A percentile compares a stretch with the other conserved stretches of the same genome.
Evolutionary conservation across 352 stramenopile genomes (phyloP).

Genomic region (Phytopythium vexans): DNA sequence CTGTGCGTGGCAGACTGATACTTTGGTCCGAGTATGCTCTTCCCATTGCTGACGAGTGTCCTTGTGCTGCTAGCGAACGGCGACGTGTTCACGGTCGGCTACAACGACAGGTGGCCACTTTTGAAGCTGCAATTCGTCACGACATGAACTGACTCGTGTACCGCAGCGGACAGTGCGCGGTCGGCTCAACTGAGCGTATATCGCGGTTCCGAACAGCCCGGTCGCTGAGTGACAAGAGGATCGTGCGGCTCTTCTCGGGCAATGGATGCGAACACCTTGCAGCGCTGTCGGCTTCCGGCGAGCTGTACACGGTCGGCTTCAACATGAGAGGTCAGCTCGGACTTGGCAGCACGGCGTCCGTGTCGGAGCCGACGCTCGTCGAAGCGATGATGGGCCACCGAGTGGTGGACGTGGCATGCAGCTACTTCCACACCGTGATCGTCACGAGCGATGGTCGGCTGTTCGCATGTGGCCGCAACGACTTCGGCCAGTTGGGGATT

Average conservation of each 20-base stretch:
- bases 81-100: constrained; percentile 86
- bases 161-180: constrained; percentile 87
- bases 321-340: constrained; percentile 91
- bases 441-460: constrained; percentile 75
- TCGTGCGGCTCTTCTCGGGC: constrained; percentile 78
- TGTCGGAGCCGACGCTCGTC: constrained; percentile 52
- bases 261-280: constrained; percentile 93
- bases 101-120: constrained; percentile 85
- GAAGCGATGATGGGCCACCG: constrained; percentile 34
- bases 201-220: constrained; percentile 38
- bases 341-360: constrained; percentile 64
- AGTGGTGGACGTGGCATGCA: constrained; percentile 85
- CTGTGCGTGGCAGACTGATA: constrained; percentile 26
- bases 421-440: constrained; percentile 92
- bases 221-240: constrained; percentile 54
- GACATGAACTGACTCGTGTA: no score
- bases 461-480: constrained; percentile 89
- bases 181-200: constrained; percentile 78
- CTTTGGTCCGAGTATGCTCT: not conserved
- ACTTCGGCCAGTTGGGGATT: constrained; percentile 89
- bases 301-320: constrained; percentile 89
- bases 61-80: constrained; percentile 39
- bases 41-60: not conserved
- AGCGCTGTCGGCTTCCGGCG: constrained; percentile 76
- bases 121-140: not conserved